Conservation (phyloP, 371 early-diverging fungal genomes). For the Mortierella sp. region DNA sequence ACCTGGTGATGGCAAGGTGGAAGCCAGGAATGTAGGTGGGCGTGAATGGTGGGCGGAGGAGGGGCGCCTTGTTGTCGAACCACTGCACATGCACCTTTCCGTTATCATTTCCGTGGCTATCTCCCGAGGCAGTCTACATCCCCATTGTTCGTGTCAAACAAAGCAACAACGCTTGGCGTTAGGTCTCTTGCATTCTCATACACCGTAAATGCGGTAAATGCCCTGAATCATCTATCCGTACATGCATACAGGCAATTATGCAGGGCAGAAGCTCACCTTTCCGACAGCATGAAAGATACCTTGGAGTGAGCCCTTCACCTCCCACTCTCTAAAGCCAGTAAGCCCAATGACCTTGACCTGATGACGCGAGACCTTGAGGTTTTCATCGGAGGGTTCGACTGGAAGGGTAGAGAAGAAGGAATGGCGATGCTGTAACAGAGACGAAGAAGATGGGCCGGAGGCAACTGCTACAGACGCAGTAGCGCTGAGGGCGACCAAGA, state of each 20-base stretch:
- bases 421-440: conserved; percentile 44
- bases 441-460: neutral
- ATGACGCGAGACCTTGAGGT: conserved; percentile 41
- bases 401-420: conserved; percentile 47
- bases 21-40: conserved; percentile 51
- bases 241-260: neutral
- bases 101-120: neutral
- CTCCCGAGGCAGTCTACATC: neutral
- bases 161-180: neutral
- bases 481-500: conserved; percentile 24
- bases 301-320: conserved; percentile 38
- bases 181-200: too few relatives aligned
- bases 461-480: conserved; percentile 12
- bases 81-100: conserved; percentile 46
- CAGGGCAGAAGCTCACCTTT: conserved; percentile 6
- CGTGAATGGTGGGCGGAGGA: conserved; percentile 55
- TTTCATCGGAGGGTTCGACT: conserved; percentile 52
- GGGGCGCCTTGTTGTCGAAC: conserved; percentile 34
- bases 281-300: conserved; percentile 18
- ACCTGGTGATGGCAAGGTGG: conserved; percentile 51
- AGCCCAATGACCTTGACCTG: conserved; percentile 46
- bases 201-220: too few relatives aligned
- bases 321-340: conserved; percentile 51
- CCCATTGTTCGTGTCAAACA: neutral
- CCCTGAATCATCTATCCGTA: neutral